Conservation (phyloP, 2,329 filamentous ascomycete genomes). For the Colletotrichum brevisporum region DNA sequence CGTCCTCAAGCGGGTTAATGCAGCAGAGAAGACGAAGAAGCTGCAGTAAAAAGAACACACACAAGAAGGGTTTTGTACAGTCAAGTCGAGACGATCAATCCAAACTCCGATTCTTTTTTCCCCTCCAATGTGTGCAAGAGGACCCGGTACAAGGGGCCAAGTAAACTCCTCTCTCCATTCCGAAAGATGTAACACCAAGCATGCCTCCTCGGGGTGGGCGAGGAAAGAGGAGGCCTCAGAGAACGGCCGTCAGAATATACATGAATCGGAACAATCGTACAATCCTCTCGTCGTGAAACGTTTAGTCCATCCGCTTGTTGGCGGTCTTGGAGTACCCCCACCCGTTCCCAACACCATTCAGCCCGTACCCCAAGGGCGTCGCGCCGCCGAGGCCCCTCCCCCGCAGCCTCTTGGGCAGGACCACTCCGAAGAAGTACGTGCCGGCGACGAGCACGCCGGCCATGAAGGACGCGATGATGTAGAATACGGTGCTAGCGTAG, state of each 20-base stretch:
- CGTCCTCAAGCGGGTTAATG: constrained; percentile 60
- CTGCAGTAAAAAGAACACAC: constrained; percentile 47
- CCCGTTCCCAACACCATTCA: constrained; percentile 67
- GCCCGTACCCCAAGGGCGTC: constrained; percentile 67
- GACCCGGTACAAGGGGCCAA: constrained; percentile 7
- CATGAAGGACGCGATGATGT: constrained; percentile 70
- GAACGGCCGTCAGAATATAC: constrained; percentile 6
- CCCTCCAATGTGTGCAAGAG: constrained; percentile 22
- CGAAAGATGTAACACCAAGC: constrained; percentile 18
- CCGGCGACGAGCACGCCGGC: constrained; percentile 68
- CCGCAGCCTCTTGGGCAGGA: constrained; percentile 68
- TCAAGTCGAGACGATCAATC: constrained; percentile 20
- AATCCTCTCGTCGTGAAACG: constrained; percentile 9
- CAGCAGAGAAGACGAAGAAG: constrained; percentile 55
- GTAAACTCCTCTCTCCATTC: not conserved
- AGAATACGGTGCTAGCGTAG: constrained; percentile 75
- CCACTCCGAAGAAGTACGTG: constrained; percentile 73
- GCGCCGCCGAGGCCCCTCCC: constrained; percentile 68
- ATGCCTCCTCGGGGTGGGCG: not conserved
- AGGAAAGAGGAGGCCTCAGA: not conserved
- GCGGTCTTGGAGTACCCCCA: constrained; percentile 72
- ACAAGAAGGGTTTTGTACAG: constrained; percentile 31
- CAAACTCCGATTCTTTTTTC: constrained; percentile 27
- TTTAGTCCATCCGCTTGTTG: constrained; percentile 67
- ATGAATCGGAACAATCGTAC: constrained; percentile 38